Percentiles rank a stretch among this genome's conserved stretches.
Conservation (phyloP, 805 yeast species). For the Debaryomyces castellii region DNA sequence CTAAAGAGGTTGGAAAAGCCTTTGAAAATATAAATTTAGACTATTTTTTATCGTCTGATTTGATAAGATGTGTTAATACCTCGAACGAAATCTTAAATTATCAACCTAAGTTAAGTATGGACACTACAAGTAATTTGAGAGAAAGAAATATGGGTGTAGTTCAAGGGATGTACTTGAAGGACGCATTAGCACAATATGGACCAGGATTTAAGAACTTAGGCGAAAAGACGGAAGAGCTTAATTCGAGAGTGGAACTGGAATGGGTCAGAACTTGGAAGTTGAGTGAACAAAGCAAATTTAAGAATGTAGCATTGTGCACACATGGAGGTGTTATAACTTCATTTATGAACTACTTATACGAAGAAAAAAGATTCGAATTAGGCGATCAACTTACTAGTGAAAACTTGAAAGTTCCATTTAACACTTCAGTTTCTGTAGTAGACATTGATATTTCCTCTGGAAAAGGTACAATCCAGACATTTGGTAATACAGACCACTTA, state of each 20-base stretch:
- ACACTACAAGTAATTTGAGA: conserved; percentile 48
- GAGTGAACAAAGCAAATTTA: conserved; percentile 28
- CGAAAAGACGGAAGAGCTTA: conserved; percentile 50
- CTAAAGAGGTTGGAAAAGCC: conserved; percentile 49
- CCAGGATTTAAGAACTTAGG: conserved; percentile 62
- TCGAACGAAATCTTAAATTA: conserved; percentile 38
- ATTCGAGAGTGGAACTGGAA: conserved; percentile 47
- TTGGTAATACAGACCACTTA: conserved; percentile 71
- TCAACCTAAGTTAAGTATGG: conserved; percentile 17
- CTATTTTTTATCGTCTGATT: conserved; percentile 50
- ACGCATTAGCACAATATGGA: conserved; percentile 65
- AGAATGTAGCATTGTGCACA: conserved; percentile 61
- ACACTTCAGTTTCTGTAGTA: conserved; percentile 70
- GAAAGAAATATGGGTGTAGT: conserved; percentile 77
- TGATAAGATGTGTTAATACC: conserved; percentile 63
- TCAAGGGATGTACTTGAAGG: conserved; percentile 69
- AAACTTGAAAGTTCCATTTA: conserved; percentile 60
- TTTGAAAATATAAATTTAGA: conserved; percentile 43
- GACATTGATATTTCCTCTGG: conserved; percentile 47
- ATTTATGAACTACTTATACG: conserved; percentile 50
- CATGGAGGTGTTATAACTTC: conserved; percentile 83
- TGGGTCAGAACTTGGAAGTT: conserved; percentile 44
- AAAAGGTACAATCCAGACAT: conserved; percentile 46
- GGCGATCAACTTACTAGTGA: conserved; percentile 36
- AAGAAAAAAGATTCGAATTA: conserved; percentile 36